phyloP scores from a whole-genome alignment of 192 early-diverging fungal genomes.

The Gonapodya prolifera region DNA sequence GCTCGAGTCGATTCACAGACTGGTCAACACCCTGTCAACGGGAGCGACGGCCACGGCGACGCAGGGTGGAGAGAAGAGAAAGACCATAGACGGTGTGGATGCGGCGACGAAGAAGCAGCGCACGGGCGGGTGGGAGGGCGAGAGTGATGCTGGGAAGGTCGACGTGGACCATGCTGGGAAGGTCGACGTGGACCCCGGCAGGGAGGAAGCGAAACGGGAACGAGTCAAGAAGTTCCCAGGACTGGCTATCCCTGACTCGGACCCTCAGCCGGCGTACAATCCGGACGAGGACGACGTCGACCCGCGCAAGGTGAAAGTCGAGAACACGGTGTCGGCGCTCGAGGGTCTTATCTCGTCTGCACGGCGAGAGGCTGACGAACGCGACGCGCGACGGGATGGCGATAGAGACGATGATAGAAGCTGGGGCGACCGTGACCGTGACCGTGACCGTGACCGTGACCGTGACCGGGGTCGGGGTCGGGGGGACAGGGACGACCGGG shows the following conservation, averaged over 20 bases:
- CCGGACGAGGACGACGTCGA: conserved; percentile 25
- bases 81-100: conserved; percentile 13
- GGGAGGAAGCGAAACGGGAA: background rate
- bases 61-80: too few species aligned
- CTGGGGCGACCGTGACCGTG: conserved; percentile 12
- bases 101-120: too few species aligned
- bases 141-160: too few species aligned
- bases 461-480: conserved; percentile 12
- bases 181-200: background rate
- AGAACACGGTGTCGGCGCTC: conserved; percentile 45
- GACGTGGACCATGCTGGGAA: too few species aligned
- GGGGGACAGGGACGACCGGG: conserved; percentile 4
- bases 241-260: conserved; percentile 39
- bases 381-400: conserved; percentile 18
- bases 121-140: conserved; percentile 6
- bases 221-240: conserved; percentile 70
- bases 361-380: conserved; percentile 5
- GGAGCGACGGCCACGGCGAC: background rate
- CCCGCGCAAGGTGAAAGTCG: conserved; percentile 25
- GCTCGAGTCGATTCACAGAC: conserved; percentile 68
- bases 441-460: conserved; percentile 11
- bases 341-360: conserved; percentile 25
- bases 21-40: conserved; percentile 75
- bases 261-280: too few species aligned
- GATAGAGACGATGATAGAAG: conserved; percentile 12